Percentiles rank a stretch among this genome's conserved stretches.
These are phyloP conservation scores for Chenopodium formosanum DNA, from an alignment of 148 eudicot species.

Conservation along the genomic window DNA sequence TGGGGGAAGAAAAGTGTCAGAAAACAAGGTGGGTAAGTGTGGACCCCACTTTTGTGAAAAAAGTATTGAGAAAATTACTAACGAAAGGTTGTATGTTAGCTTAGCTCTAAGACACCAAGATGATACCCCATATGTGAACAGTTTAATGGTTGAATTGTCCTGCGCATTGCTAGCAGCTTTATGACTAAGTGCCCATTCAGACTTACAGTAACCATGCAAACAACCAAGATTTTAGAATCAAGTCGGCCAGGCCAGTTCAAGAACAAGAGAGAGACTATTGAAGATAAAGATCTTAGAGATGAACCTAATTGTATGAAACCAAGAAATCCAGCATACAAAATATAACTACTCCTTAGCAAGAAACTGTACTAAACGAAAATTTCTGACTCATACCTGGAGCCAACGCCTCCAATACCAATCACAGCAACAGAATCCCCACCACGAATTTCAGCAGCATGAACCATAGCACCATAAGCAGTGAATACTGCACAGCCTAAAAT, in stretches of 20 bases:
- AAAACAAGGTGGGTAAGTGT: no score
- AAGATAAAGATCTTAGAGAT: background rate
- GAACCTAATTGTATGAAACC: background rate
- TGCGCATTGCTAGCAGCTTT: background rate
- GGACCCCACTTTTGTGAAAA: no score
- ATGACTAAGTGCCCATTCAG: background rate
- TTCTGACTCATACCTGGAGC: slow-evolving; percentile 68
- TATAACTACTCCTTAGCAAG: background rate
- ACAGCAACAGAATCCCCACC: slow-evolving; percentile 96
- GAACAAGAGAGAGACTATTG: background rate
- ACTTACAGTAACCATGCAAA: background rate
- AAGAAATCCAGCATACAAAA: background rate
- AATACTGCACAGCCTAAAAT: slow-evolving; percentile 98
- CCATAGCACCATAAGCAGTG: slow-evolving; percentile 99
- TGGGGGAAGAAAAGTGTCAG: no score
- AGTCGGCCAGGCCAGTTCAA: background rate
- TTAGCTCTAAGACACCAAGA: background rate
- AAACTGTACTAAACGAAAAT: background rate
- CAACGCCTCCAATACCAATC: slow-evolving; percentile 98
- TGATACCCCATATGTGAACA: no score
- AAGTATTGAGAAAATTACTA: no score
- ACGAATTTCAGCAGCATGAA: slow-evolving; percentile 93
- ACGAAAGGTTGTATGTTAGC: no score
- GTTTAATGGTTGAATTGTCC: background rate
- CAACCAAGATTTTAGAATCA: background rate